Base-by-base conservation (phyloP, 2,329 filamentous ascomycete species). In the Coniochaeta hoffmannii region DNA sequence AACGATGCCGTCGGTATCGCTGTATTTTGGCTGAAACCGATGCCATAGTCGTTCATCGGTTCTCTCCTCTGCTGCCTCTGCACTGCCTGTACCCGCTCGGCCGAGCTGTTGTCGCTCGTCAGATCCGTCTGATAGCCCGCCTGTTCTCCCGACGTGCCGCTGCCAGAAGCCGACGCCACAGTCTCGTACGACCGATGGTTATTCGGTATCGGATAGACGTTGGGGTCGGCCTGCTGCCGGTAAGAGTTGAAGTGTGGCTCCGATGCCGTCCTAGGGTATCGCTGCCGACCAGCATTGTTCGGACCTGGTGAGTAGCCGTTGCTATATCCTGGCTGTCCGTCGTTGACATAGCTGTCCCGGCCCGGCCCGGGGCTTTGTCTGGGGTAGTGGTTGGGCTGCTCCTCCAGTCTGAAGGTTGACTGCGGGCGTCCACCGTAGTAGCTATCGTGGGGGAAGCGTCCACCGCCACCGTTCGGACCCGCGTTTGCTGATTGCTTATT, bases 161-260 rank as follows among this genome's bases (percentile, higher is more conserved):
- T 89, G 22, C 85, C 86, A 11, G 85, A 84, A 57, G 86, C 87
- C 12, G 89, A 90, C 35, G 88, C 88, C 46, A 95, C 87, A 1
- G 90, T 96, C 69, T 96, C 91, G 70, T 93, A 89, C 1, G 90
- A 94, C 61, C 84, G 85, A 62, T 93, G 87, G 68, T 92, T 87
- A 69, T 79, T 78, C 56, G 80, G 76, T 60, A 79, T 67, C 53
- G 74, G 76, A 64, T 81, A 85, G 58, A 80, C 70, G 61, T 74
- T 72, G 56, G 72, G 68, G 41, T 69, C 73, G 54, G 73, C 68
- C 35, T 70, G 71, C 10, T 72, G 71, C 50, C 73, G 68, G 17
- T 60, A 24, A 4, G 56, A 60, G 54, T 69, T 68, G 53, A 69
- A 67, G n/a, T 78, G 70, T 26, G 76, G 72, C 35, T 82, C 79